Evolutionary conservation across 805 yeast genomes (phyloP).

Genomic region (Kuraishia cidri): DNA sequence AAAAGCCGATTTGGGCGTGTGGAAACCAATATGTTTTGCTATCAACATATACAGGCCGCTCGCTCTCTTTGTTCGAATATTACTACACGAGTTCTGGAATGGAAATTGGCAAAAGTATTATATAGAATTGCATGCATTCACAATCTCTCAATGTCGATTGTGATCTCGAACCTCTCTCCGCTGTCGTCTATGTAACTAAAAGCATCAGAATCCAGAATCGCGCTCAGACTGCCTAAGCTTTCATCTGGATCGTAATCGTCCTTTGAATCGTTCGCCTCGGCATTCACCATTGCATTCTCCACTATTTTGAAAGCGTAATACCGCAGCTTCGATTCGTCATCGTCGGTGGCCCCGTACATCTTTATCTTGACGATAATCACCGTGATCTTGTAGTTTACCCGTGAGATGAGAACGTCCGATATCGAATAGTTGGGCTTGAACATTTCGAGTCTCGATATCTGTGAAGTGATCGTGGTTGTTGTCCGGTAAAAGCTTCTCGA

Average conservation of each 20-base stretch:
- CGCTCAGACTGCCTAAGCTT: no score
- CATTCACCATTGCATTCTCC: no score
- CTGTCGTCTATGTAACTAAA: conserved; percentile 17
- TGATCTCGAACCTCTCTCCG: conserved; percentile 27
- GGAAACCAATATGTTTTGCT: no score
- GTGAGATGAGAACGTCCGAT: conserved; percentile 42
- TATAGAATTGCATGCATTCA: no score
- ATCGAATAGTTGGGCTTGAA: conserved; percentile 43
- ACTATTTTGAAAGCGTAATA: conserved; percentile 38
- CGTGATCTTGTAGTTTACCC: conserved; percentile 53
- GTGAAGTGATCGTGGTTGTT: conserved; percentile 29
- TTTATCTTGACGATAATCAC: conserved; percentile 45
- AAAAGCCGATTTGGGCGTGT: no score
- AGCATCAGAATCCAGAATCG: conserved; percentile 14
- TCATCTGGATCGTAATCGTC: no score
- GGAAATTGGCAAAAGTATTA: no score
- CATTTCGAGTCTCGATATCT: conserved; percentile 36
- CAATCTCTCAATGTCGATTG: conserved; percentile 25
- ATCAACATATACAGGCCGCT: no score
- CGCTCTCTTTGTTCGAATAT: no score
- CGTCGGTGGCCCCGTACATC: conserved; percentile 66
- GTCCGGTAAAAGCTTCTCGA: conserved; percentile 26
- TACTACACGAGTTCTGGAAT: no score
- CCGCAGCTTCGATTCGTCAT: conserved; percentile 53
- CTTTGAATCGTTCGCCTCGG: no score